phyloP scores from a whole-genome alignment of 2,329 filamentous ascomycete genomes.

The Fusarium duplospermum region DNA sequence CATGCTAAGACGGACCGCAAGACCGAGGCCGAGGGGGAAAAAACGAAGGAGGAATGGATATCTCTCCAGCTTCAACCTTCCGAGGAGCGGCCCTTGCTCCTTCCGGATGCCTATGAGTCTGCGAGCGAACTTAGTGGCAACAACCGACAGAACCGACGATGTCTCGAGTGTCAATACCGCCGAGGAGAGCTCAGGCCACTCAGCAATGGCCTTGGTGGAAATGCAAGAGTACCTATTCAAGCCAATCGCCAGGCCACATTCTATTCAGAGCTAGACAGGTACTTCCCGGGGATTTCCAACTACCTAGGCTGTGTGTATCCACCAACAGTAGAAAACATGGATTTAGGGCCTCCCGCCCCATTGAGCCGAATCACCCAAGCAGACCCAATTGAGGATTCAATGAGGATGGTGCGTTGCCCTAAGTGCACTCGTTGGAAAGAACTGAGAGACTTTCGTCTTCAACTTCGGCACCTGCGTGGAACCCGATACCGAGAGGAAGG shows the following conservation, averaged over 20 bases:
- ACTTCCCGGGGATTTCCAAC: constrained; percentile 20
- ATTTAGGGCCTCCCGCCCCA: no score
- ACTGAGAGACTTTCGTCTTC: constrained; percentile 17
- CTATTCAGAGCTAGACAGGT: background rate
- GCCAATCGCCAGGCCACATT: background rate
- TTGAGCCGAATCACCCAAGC: no score
- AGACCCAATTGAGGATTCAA: background rate
- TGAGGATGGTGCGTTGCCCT: constrained; percentile 29
- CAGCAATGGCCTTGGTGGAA: background rate
- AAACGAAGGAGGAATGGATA: no score
- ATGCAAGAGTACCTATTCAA: constrained; percentile 1
- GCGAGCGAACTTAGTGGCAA: background rate
- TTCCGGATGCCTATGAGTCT: background rate
- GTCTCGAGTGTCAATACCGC: constrained; percentile 22
- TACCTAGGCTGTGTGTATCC: background rate
- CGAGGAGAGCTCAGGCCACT: background rate
- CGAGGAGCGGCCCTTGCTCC: no score
- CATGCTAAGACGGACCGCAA: no score
- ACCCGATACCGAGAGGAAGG: background rate
- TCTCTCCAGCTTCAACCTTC: no score
- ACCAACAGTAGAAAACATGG: background rate
- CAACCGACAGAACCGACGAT: constrained; percentile 14
- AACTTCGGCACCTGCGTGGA: background rate
- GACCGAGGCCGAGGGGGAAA: no score
- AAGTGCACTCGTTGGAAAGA: constrained; percentile 33